Base-by-base conservation (phyloP, 2,329 filamentous ascomycete genomes). In the Pyrenochaeta sp. region DNA sequence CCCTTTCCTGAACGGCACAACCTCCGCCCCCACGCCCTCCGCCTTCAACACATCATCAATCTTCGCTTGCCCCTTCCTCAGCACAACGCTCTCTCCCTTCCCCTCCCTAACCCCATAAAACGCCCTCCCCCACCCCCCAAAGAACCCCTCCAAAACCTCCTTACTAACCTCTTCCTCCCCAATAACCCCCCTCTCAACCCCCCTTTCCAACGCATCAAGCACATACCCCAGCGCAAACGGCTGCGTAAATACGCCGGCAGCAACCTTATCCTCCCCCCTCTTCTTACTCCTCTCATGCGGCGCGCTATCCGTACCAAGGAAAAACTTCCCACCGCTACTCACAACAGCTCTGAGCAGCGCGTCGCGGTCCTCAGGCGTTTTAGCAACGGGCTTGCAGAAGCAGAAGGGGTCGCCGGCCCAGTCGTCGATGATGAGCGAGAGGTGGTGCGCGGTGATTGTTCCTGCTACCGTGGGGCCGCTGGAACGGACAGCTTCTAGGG, bases 401-500 rank as follows among this genome's bases (percentile, higher is more conserved):
- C 89, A 87, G 85, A 94, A 88, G 72, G 93, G 85, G 69, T 91
- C 86, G 52, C 82, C 81, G 4, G 80, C 80, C 82, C 89, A 90
- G 68, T 93, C 88, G 69, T 95, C 90, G 15, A 91, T 88, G 12
- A 90, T 92, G 32, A 97, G 84, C 66, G 87, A 92, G 24, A 96
- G 82, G 72, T 97, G 93, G 72, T 97, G 93, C 2, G 92, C 91
- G 0, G 93, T 97, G 65, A 96, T 92, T 9, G 91, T 94, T 3
- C 85, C 89, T 0, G 86, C 90, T 25, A 97, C 94, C 2, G 86
- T 91, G 19, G 89, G 85, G 0, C 92, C 92, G 71, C 92, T 96
- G 13, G 86, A 82, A 64, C 85, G 84, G 36, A 97, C 93, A 0
- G 92, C 89, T 62, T 90, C 86, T 4, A 97, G 83, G 0, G 93